Percentiles rank a stretch among this genome's conserved stretches.
Evolutionary conservation across 805 yeast species (phyloP).

Genomic region (Candida silvatica): DNA sequence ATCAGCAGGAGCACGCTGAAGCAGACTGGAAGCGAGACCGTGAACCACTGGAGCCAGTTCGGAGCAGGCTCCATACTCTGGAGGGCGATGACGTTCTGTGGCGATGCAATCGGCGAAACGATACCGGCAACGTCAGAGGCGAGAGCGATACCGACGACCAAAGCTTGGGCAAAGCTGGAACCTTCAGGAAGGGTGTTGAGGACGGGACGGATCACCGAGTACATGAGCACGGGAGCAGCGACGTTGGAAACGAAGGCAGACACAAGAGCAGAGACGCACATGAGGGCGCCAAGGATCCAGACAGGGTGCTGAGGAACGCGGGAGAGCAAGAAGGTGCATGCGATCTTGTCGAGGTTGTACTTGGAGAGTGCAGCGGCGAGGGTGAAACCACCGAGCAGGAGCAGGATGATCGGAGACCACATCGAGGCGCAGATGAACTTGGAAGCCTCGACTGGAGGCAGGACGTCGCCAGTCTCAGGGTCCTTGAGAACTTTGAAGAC

Average conservation of each 20-base stretch:
- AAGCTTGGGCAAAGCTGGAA: slow-evolving; percentile 71
- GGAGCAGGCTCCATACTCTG: slow-evolving; percentile 80
- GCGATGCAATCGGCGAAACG: slow-evolving; percentile 96
- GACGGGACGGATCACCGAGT: slow-evolving; percentile 84
- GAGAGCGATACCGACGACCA: slow-evolving; percentile 84
- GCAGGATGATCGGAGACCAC: slow-evolving; percentile 94
- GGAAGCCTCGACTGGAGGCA: slow-evolving; percentile 64
- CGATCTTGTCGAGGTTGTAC: slow-evolving; percentile 77
- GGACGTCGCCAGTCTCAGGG: slow-evolving; percentile 36
- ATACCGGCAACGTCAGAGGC: slow-evolving; percentile 94
- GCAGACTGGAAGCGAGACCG: slow-evolving; percentile 76
- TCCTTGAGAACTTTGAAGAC: slow-evolving; percentile 60
- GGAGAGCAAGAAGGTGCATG: slow-evolving; percentile 75
- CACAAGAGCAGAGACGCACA: slow-evolving; percentile 78
- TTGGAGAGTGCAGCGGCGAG: slow-evolving; percentile 92
- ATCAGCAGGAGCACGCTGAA: slow-evolving; percentile 51
- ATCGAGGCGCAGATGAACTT: slow-evolving; percentile 72
- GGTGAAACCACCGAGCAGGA: slow-evolving; percentile 88
- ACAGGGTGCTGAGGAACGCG: slow-evolving; percentile 84
- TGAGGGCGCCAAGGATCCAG: slow-evolving; percentile 64
- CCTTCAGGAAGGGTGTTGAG: slow-evolving; percentile 75
- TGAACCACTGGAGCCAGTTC: slow-evolving; percentile 92
- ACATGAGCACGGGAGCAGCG: slow-evolving; percentile 93
- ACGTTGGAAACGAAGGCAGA: slow-evolving; percentile 97
- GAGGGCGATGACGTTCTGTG: slow-evolving; percentile 88